Base-by-base conservation (phyloP, 306 rosid genomes). In the Corylus heterophylla region DNA sequence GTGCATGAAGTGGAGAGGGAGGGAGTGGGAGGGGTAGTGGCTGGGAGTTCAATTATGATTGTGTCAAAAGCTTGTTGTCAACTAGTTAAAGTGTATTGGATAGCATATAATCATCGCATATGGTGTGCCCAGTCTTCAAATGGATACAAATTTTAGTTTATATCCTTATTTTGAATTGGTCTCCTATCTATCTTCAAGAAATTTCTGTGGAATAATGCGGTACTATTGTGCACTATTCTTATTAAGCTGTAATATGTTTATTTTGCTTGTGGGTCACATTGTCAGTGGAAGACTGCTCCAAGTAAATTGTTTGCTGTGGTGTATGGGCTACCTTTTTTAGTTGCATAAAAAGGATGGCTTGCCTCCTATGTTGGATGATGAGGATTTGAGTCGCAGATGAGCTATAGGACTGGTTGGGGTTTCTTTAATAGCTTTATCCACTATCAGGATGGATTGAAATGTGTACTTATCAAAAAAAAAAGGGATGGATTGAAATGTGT, bases 351-450 rank as follows among this genome's bases (percentile, higher is more conserved):
- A 3, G 1, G 54, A 20, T 42, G 49, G 51, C 39, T 25, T 78
- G 59, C 66, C 25, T 75, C 54, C 29, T 47, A 58, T 31, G n/a
- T 29, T 29, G 17, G 71, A 73, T 52, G 71, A 67, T 73, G 49
- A 47, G 11, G 39, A 8, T 54, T 71, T 79, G 58, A 31, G 68
- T 12, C 8, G 29, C 27, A 12, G n/a, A 13, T 35, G 50, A 63
- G 62, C 44, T 69, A 25, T 66, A 73, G 54, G 31, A 42, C 54
- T 35, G 80, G 62, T 31, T 81, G 70, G 42, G 51, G 12, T 78
- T 64, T 64, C 47, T 64, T 35, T 64, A 22, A 64, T 64, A 35
- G 70, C 5, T 35, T 37, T 64, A 64, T 35, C 70, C 48, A 14
- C 12, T 64, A 37, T 37, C 4, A 16, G 70, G 48, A 64, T 64